Evolutionary conservation across 2,329 filamentous ascomycete genomes (phyloP), one percentile per base, ranked within the genome.

Genomic region (Paecilomyces dactylethromorphus): DNA sequence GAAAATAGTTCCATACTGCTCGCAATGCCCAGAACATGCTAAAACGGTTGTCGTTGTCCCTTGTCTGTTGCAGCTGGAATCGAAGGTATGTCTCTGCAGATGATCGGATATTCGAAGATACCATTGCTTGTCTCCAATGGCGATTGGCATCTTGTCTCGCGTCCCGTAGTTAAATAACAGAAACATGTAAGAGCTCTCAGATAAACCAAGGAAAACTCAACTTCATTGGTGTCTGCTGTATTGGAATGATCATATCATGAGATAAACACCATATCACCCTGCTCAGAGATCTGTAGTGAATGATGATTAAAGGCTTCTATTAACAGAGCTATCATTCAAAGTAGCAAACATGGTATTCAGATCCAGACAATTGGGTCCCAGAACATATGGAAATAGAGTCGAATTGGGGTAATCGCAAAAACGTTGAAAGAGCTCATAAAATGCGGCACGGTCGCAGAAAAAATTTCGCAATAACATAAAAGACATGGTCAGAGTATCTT

Each of bases 341-440:
- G 39, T 45, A 45, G 39, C 39, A n/a, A 18, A 45, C 39, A 45
- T 45, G 39, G 39, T 45, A 45, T 18, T 45, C 39, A 45, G 65
- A 62, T 64, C 63, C 62, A 63, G 57, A 32, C 50, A 59, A 59
- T 55, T 54, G 55, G 54, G 58, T 57, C 57, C 51, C 33, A 59
- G 39, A 56, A 22, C 50, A 10, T 51, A 56, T 63, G 53, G 56
- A 29, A 49, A 56, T 56, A 56, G n/a, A 51, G 21, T 59, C 31
- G 59, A 63, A 56, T 59, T 62, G 63, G 65, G 29, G 58, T 64
- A 56, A 45, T 45, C 39, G 39, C 39, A 45, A 45, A 45, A 21
- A 45, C n/a, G n/a, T 45, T 8, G 15, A 45, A 45, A 18, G 39
- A 45, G 39, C 39, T 45, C 39, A 45, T 45, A 45, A 45, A 45